phyloP scores from a whole-genome alignment of 768 basidiomycete species.

The Boletus eberwhitei region DNA sequence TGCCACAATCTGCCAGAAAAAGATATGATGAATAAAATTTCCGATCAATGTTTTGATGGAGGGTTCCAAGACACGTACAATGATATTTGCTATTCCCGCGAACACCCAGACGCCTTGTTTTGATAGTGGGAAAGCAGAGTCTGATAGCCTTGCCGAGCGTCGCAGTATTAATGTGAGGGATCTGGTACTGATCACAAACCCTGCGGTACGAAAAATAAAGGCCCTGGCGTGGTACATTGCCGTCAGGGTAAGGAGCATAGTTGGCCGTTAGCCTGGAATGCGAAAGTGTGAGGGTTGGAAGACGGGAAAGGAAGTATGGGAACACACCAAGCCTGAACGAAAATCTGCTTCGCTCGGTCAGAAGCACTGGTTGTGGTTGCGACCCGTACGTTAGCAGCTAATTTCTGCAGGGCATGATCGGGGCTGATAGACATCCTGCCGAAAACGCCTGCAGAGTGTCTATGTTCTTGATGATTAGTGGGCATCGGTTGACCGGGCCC shows the following conservation, averaged over 20 bases:
- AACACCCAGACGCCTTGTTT: conserved; percentile 88
- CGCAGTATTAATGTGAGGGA: conserved; percentile 93
- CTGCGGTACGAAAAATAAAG: conserved; percentile 91
- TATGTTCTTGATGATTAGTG: conserved; percentile 39
- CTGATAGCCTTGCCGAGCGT: conserved; percentile 94
- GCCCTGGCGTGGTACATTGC: conserved; percentile 90
- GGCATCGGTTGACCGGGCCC: conserved; percentile 40
- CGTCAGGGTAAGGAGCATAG: conserved; percentile 88
- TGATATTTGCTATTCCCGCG: conserved; percentile 97
- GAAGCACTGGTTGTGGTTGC: conserved; percentile 91
- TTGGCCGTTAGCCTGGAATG: conserved; percentile 81
- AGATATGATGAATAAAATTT: conserved; percentile 27
- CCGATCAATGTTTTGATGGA: conserved; percentile 33
- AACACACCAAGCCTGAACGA: conserved; percentile 86
- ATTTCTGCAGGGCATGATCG: conserved; percentile 80
- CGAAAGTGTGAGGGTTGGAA: conserved; percentile 17
- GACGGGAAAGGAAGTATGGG: conserved; percentile 14
- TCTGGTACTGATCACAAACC: conserved; percentile 89
- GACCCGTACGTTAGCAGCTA: conserved; percentile 81
- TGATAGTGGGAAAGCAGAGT: conserved; percentile 91
- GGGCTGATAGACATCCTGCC: conserved; percentile 72
- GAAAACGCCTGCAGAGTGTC: conserved; percentile 71
- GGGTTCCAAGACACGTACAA: conserved; percentile 54
- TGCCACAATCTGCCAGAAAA: conserved; percentile 71
- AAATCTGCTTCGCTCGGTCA: conserved; percentile 88